phyloP scores from a whole-genome alignment of 139 green algal species.

The Haematococcus lacustris region DNA sequence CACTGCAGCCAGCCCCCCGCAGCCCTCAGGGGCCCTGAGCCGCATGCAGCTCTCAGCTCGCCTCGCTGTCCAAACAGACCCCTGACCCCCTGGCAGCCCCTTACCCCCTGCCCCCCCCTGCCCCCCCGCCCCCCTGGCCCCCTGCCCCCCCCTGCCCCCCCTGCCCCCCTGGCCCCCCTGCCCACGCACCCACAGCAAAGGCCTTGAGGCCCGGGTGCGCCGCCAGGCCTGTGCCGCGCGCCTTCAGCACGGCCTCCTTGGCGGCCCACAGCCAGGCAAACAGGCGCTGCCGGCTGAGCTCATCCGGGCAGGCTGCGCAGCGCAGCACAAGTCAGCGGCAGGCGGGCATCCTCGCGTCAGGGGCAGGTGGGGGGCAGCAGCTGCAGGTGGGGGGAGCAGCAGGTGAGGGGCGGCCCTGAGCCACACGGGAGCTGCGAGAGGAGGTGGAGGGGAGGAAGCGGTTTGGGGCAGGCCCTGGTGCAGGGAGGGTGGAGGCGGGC shows the following conservation, averaged over 20 bases:
- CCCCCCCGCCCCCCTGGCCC: too few relatives aligned
- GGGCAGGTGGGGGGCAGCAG: too few relatives aligned
- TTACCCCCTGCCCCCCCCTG: too few relatives aligned
- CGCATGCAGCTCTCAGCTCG: too few relatives aligned
- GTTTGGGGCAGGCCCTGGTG: neutral
- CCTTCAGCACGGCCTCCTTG: slow-evolving; percentile 79
- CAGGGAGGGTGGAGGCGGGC: neutral
- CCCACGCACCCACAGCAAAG: slow-evolving; percentile 45
- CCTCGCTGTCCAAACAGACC: too few relatives aligned
- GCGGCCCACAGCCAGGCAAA: slow-evolving; percentile 70
- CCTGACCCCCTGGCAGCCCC: too few relatives aligned
- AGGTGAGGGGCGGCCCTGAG: neutral
- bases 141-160: slow-evolving; percentile 7
- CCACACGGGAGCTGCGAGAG: neutral
- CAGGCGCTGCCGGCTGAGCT: neutral
- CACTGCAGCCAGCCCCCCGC: too few relatives aligned
- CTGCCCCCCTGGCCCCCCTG: neutral
- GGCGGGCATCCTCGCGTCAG: too few relatives aligned
- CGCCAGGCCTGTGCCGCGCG: slow-evolving; percentile 57
- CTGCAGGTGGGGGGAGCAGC: neutral
- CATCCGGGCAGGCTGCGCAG: neutral
- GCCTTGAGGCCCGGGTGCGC: slow-evolving; percentile 47
- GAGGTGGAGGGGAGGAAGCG: neutral
- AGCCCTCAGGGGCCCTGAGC: too few relatives aligned
- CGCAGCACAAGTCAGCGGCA: too few relatives aligned